Evolutionary conservation across 345 rosid species (phyloP), one percentile per base, ranked within the genome.

Genomic region (Bruguiera gymnorhiza): DNA sequence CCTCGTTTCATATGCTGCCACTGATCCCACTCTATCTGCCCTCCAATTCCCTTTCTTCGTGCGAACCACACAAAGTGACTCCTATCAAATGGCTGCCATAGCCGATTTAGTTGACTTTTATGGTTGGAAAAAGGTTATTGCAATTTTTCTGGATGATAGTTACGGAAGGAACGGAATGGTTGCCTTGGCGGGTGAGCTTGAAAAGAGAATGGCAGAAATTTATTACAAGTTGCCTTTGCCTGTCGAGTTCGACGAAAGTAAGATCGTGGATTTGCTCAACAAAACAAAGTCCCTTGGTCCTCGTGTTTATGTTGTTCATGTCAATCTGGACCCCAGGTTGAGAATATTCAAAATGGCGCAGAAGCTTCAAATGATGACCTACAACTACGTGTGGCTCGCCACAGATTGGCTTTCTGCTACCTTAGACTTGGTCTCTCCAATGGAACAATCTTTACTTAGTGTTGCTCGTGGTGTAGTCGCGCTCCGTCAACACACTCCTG

Each of bases 361-460:
- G 67, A 75, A 83, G 61, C 90, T 93, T 73, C 77, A 82, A 58
- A 89, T 91, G 98, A 86, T 93, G 96, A 83, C 78, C 29, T 65
- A 71, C 64, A 74, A 73, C 65, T 91, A 82, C 46, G 94, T 86
- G 36, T 93, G 98, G 98, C 75, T 93, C 8, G 86, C 95, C 63
- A 89, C 98, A 9, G 96, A 91, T 84, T 93, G 98, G 98, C 88
- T 93, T 65, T 80, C 96, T 73, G 70, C 89, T 60, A 85, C 94
- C 27, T 68, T 91, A 69, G 96, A 91, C 70, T 89, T 97, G 52
- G 27, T 79, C 43, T 70, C 85, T 72, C 73, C 81, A 11, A 55
- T 30, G 19, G 79, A 78, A 60, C 74, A 36, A 60, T 59, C 70
- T 50, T 71, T 68, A 36, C 75, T 88, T 8, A 61, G 63, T 55